Evolutionary conservation across 2,329 filamentous ascomycete species (phyloP), one percentile per base, ranked within the genome.

Genomic region (Trichophyton simii): DNA sequence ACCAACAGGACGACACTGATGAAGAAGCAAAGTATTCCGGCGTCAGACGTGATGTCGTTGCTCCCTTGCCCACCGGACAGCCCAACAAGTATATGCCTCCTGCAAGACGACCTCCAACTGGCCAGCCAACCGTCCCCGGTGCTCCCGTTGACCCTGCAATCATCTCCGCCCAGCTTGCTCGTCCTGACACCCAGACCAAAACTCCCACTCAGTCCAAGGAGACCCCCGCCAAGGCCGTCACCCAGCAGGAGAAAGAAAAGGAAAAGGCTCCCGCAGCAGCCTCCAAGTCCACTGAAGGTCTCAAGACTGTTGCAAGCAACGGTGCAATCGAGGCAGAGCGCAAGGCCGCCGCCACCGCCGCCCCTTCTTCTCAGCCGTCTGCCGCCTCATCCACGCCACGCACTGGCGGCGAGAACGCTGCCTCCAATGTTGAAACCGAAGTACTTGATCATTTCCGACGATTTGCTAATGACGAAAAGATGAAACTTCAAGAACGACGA

Each of bases 11-110:
- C 59, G 85, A 82, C 62, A 86, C 84, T 13, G 74, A 82, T 31
- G 94, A 99, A 75, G 94, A 99, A 76, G 91, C 95, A 71, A 96
- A 94, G 72, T 97, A 97, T 76, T 96, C 91, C 70, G 92, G 92
- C 71, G 94, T 99, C 61, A 87, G 87, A 64, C 86, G 92, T 65
- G 86, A 88, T 46, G 70, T 79, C 61, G 87, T 87, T 68, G 83
- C 87, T 4, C 82, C 87, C n/a, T 79, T 95, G 36, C 72, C 78
- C 31, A 80, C 79, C 62, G 79, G 82, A 8, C 78, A 80, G 60
- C 73, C 81, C 22, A 85, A 84, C 74, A 92, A 89, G 73, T 99
- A 99, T 73, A 95, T 88, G 0, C 92, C 94, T 38, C 94, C 94
- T 3, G 92, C 89, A 18, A 84, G 89, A 72, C 85, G 94, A 67